Evolutionary conservation across 768 basidiomycete species (phyloP).

Genomic region (Gelatoporia subvermispora): DNA sequence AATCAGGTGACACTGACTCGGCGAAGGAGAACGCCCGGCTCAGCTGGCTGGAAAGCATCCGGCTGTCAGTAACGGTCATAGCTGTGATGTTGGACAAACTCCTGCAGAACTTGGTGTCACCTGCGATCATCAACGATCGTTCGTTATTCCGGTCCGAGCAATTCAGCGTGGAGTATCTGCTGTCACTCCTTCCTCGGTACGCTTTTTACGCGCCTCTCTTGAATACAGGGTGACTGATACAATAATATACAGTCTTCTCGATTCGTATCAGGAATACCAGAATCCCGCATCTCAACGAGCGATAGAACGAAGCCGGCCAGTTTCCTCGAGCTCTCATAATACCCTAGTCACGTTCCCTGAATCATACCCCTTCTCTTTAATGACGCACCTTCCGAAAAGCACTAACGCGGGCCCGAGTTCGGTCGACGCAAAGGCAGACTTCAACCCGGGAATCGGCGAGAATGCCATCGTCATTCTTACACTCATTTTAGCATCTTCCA

Average conservation of each 20-base stretch:
- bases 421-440: conserved; percentile 44
- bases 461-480: conserved; percentile 80
- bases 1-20: conserved; percentile 60
- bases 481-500: conserved; percentile 74
- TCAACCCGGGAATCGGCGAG: conserved; percentile 81
- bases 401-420: conserved; percentile 34
- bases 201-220: conserved; percentile 13
- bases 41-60: conserved; percentile 83
- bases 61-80: conserved; percentile 86
- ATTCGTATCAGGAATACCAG: conserved; percentile 84
- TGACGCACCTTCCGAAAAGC: conserved; percentile 59
- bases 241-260: conserved; percentile 55
- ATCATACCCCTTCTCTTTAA: conserved; percentile 86
- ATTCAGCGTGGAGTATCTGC: conserved; percentile 83
- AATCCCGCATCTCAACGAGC: conserved; percentile 59
- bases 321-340: conserved; percentile 48
- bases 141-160: conserved; percentile 72
- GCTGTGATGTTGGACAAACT: conserved; percentile 89
- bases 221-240: background rate
- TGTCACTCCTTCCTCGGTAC: conserved; percentile 80
- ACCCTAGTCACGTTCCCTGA: conserved; percentile 87
- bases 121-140: conserved; percentile 56
- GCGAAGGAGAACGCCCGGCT: conserved; percentile 72
- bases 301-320: conserved; percentile 62
- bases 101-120: conserved; percentile 72